Percentiles rank a stretch among this genome's conserved stretches.
These are phyloP conservation scores for Oenanthe javanica DNA, from an alignment of 140 eudicot genomes.

Conservation along the genomic window DNA sequence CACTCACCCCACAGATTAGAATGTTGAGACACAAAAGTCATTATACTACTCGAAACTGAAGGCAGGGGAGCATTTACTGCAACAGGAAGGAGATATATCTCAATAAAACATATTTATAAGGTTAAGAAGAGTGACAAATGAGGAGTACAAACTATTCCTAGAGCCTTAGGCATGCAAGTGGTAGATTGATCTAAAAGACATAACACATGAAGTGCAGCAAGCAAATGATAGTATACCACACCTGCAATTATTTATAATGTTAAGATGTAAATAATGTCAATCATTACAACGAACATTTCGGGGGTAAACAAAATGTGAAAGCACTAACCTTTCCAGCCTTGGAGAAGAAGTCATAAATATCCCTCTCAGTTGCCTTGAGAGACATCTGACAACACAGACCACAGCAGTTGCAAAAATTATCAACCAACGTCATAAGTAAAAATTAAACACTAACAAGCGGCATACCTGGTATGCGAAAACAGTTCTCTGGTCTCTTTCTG, in stretches of 20 bases:
- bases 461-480: conserved; percentile 93
- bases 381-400: conserved; percentile 63
- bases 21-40: conserved; percentile 31
- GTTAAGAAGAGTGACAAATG: conserved; percentile 16
- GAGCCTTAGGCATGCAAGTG: conserved; percentile 10
- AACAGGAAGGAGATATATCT: conserved; percentile 40
- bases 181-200: not conserved
- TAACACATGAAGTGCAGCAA: conserved; percentile 3
- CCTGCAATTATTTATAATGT: conserved; percentile 1
- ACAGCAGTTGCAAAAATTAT: conserved; percentile 4
- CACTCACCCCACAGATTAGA: conserved; percentile 41
- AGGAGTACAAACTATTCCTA: conserved; percentile 16
- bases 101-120: conserved; percentile 29
- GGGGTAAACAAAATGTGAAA: not conserved
- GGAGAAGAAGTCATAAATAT: conserved; percentile 82
- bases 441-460: conserved; percentile 5
- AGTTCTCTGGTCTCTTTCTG: conserved; percentile 95
- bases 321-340: conserved; percentile 84
- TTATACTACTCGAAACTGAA: conserved; percentile 28
- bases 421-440: not conserved
- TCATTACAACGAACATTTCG: not conserved
- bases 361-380: conserved; percentile 86
- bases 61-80: conserved; percentile 35
- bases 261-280: not conserved
- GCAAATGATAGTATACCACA: not conserved